Conservation (phyloP, 192 early-diverging fungal species). For the Chytriomyces hyalinus region DNA sequence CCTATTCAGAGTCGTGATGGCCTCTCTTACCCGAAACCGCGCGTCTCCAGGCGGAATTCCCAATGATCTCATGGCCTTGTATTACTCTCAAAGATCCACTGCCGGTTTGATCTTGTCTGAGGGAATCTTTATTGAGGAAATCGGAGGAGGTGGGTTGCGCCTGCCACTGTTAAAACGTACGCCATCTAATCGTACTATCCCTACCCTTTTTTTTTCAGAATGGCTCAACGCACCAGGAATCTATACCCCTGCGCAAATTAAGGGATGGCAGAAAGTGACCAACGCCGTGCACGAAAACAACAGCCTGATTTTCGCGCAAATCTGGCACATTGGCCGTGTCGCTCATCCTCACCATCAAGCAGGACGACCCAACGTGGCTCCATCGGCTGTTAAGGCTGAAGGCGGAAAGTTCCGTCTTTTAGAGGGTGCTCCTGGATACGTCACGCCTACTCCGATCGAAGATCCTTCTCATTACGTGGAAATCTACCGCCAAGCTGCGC, state of each 20-base stretch:
- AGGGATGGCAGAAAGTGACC: slow-evolving; percentile 53
- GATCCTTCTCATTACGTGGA: slow-evolving; percentile 34
- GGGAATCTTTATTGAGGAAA: slow-evolving; percentile 28
- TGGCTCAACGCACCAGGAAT: slow-evolving; percentile 52
- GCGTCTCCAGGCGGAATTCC: slow-evolving; percentile 18
- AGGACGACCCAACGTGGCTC: slow-evolving; percentile 18
- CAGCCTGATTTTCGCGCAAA: slow-evolving; percentile 50
- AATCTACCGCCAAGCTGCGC: slow-evolving; percentile 8
- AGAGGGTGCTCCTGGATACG: slow-evolving; percentile 33
- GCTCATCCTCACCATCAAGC: slow-evolving; percentile 29
- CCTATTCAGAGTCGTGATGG: slow-evolving; percentile 22
- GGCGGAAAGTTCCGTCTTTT: slow-evolving; percentile 37
- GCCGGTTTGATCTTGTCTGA: slow-evolving; percentile 34
- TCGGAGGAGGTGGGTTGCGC: slow-evolving; percentile 16
- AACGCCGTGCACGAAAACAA: slow-evolving; percentile 48
- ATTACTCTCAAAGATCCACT: slow-evolving; percentile 32
- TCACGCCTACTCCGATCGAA: slow-evolving; percentile 29
- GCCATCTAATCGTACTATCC: too few relatives aligned
- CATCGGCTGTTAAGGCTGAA: slow-evolving; percentile 31
- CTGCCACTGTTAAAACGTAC: background rate
- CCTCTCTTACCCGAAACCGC: slow-evolving; percentile 35
- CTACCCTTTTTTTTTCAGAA: slow-evolving; percentile 6
- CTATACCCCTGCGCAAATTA: slow-evolving; percentile 47
- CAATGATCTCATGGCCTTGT: slow-evolving; percentile 19
- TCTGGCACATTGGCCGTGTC: slow-evolving; percentile 55